phyloP scores from a whole-genome alignment of 306 rosid species.

The Sophora flavescens region DNA sequence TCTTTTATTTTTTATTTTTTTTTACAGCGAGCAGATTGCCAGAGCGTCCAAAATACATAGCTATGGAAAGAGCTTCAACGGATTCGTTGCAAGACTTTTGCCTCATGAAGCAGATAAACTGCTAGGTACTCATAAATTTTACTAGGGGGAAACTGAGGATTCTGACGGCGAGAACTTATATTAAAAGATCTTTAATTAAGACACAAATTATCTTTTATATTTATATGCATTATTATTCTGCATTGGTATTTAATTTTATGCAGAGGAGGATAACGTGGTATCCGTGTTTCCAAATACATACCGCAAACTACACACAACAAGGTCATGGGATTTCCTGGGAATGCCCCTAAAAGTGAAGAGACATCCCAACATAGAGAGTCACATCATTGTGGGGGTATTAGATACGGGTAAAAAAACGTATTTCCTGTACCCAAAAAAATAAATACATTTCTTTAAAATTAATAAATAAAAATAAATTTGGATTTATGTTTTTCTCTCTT shows the following conservation, averaged over 20 bases:
- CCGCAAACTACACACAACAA: slow-evolving; percentile 69
- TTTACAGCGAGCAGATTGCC: slow-evolving; percentile 61
- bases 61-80: slow-evolving; percentile 81
- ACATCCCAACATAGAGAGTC: slow-evolving; percentile 52
- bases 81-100: slow-evolving; percentile 80
- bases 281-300: slow-evolving; percentile 73
- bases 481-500: too few species aligned
- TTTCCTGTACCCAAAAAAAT: background rate
- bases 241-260: slow-evolving; percentile 19
- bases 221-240: background rate
- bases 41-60: slow-evolving; percentile 73
- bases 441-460: background rate
- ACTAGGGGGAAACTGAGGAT: background rate
- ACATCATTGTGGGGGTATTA: slow-evolving; percentile 71
- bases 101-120: slow-evolving; percentile 77
- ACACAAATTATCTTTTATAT: background rate
- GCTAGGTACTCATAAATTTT: slow-evolving; percentile 43
- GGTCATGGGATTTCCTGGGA: slow-evolving; percentile 86
- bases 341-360: slow-evolving; percentile 51
- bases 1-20: background rate
- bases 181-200: background rate
- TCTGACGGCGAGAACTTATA: too few species aligned
- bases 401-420: slow-evolving; percentile 64
- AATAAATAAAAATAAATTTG: background rate
- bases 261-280: slow-evolving; percentile 63